phyloP scores from a whole-genome alignment of 257 asterid genomes.

The Capsicum baccatum region DNA sequence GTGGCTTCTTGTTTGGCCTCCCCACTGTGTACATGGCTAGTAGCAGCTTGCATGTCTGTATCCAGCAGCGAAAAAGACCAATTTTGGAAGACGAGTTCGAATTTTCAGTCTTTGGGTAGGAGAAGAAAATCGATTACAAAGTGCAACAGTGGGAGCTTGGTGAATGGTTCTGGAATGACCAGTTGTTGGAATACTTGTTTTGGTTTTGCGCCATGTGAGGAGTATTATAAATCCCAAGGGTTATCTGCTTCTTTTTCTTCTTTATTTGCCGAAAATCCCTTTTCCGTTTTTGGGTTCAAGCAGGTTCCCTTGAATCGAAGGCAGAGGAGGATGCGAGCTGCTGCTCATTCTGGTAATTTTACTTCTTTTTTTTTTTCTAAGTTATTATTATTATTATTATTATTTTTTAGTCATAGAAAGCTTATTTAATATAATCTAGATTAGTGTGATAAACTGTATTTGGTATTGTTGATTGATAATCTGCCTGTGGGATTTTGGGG shows the following conservation, averaged over 20 bases:
- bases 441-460: background rate
- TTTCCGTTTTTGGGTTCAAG: constrained; percentile 39
- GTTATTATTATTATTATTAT: too few species aligned
- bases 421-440: background rate
- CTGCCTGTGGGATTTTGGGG: too few species aligned
- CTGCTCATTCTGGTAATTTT: constrained; percentile 40
- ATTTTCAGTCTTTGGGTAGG: constrained; percentile 30
- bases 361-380: too few species aligned
- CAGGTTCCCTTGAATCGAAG: constrained; percentile 31
- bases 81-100: background rate
- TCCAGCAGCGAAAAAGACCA: constrained; percentile 34
- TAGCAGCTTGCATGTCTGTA: constrained; percentile 53
- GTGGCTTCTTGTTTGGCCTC: constrained; percentile 43
- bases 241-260: constrained; percentile 33
- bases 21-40: constrained; percentile 54
- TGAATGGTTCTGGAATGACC: constrained; percentile 35
- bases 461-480: background rate
- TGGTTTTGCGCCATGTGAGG: constrained; percentile 45
- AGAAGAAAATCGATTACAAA: constrained; percentile 34
- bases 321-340: constrained; percentile 32
- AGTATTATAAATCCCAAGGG: constrained; percentile 35
- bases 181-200: constrained; percentile 35
- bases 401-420: background rate
- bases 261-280: constrained; percentile 36
- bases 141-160: constrained; percentile 36